These are phyloP conservation scores for Fraxinus baroniana DNA, from an alignment of 305 asterid species.

Conservation along the genomic window DNA sequence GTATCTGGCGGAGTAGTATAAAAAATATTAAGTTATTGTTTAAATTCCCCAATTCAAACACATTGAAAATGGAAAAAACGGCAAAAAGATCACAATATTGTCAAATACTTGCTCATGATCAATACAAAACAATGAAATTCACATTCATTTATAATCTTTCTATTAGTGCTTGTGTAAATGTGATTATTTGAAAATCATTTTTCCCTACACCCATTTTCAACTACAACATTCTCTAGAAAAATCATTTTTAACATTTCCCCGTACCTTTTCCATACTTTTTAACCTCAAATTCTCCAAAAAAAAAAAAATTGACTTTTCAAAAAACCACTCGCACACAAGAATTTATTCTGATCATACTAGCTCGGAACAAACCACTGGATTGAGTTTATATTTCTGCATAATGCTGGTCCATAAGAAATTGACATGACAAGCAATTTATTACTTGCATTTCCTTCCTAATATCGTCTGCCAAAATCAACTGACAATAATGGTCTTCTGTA, in stretches of 20 bases:
- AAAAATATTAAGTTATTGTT: constrained; percentile 15
- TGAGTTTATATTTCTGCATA: constrained; percentile 12
- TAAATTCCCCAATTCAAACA: constrained; percentile 6
- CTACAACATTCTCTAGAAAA: background rate
- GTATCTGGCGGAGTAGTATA: constrained; percentile 54
- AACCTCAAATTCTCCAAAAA: background rate
- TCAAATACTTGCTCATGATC: constrained; percentile 8
- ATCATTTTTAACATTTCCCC: background rate
- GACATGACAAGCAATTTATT: constrained; percentile 22
- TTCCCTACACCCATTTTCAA: background rate
- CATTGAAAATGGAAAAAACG: constrained; percentile 13
- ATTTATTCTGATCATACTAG: background rate
- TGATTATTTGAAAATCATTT: background rate
- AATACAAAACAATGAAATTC: background rate
- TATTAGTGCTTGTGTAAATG: background rate
- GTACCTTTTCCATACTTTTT: background rate
- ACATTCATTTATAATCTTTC: constrained; percentile 2
- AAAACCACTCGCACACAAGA: background rate
- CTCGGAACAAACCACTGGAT: constrained; percentile 15
- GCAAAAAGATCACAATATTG: background rate
- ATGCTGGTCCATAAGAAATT: constrained; percentile 12
- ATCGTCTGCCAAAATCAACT: background rate
- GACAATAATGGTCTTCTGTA: background rate
- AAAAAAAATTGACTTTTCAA: too few species aligned
- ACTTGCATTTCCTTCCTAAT: constrained; percentile 14